These are phyloP conservation scores for Artemisia tridentata DNA, from an alignment of 129 eudicot species.

Conservation along the genomic window DNA sequence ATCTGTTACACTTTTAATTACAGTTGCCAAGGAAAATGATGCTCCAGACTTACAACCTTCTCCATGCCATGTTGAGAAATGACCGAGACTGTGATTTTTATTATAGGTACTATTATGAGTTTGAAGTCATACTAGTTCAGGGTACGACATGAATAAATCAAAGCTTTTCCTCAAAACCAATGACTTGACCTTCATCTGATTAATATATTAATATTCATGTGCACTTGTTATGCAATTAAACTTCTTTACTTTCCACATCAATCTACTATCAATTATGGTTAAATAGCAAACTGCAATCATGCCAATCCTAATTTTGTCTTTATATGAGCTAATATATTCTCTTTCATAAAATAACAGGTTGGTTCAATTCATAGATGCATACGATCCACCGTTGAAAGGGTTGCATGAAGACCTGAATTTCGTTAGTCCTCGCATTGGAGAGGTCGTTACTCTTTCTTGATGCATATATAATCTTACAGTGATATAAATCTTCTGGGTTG, in stretches of 20 bases:
- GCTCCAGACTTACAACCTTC: conserved; percentile 84
- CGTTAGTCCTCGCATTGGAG: conserved; percentile 99
- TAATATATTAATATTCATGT: background rate
- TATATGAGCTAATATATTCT: conserved; percentile 17
- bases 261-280: conserved; percentile 8
- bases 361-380: conserved; percentile 86
- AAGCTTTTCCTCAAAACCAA: no score
- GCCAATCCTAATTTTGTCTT: conserved; percentile 9
- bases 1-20: conserved; percentile 21
- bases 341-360: conserved; percentile 49
- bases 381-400: conserved; percentile 95
- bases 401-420: conserved; percentile 94
- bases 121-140: background rate
- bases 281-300: conserved; percentile 16
- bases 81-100: conserved; percentile 97
- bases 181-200: conserved; percentile 9
- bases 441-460: conserved; percentile 49
- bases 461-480: conserved; percentile 17
- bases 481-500: conserved; percentile 9
- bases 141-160: background rate
- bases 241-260: background rate
- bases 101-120: conserved; percentile 49
- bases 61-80: conserved; percentile 74
- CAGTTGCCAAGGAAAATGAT: conserved; percentile 97
- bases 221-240: conserved; percentile 15